Base-by-base conservation (phyloP, 352 stramenopile species). In the Pythium aphanidermatum region DNA sequence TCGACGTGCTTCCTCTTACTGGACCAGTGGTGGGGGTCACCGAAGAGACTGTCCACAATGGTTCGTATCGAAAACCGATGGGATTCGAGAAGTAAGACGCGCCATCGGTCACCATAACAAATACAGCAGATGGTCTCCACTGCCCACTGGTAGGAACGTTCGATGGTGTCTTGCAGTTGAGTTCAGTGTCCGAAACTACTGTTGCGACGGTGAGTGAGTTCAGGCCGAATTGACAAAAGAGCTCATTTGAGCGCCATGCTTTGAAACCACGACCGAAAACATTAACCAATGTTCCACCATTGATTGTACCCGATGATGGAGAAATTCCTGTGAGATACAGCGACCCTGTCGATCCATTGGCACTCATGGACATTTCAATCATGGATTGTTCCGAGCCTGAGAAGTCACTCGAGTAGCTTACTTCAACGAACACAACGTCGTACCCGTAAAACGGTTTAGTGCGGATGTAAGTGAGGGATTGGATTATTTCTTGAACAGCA, bases 31-130 rank as follows among this genome's bases (percentile, higher is more conserved):
- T 27, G 14, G 68, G 72, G 5, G 25, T 55, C 19, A 68, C 40
- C 9, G 55, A 49, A 0, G 19, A 43, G 4, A 80, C 20, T 5
- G 21, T 43, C 70, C 72, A 89, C 0, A 19, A 46, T 10, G 35
- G 33, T 24, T 84, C 67, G 37, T 86, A 90, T 1, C 47, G 28
- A 24, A 68, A 90, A 13, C 45, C 35, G 19, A 86, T 25, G 8
- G 68, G 70, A 50, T 90, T 90, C 0, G 77, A 83, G 37, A 60
- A 86, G 38, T 77, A 77, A 1, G 55, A 62, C 24, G 64, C 35
- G 2, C 56, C 60, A 33, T 86, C 68, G 1, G 70, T 86, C 14
- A 89, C 53, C 56, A 79, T 75, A 40, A 81, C n/a, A 39, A 71
- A 83, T 0, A 56, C 74, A 32, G 43, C 34, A 0, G 31, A 53